A percentile compares a stretch with the other conserved stretches of the same genome.
These are phyloP conservation scores for Boletales sp. DNA, from an alignment of 768 basidiomycete genomes.

Conservation along the genomic window DNA sequence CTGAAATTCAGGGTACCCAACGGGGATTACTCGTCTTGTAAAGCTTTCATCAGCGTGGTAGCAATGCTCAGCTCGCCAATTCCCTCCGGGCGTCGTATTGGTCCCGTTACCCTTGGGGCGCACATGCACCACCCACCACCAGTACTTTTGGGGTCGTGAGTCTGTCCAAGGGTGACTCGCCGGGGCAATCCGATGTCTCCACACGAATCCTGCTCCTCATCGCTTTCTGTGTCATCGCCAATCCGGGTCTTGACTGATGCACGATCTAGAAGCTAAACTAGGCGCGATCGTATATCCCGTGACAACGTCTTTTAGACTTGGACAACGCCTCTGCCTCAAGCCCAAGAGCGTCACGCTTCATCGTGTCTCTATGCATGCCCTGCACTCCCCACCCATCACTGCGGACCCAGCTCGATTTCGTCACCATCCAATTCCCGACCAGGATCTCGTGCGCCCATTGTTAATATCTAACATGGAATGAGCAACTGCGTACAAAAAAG, in stretches of 20 bases:
- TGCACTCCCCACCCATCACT: constrained; percentile 20
- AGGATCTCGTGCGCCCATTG: constrained; percentile 16
- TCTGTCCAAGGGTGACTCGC: background rate
- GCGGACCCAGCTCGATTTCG: constrained; percentile 12
- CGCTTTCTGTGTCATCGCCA: too few relatives aligned
- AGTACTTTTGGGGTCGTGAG: background rate
- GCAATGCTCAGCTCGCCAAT: constrained; percentile 4
- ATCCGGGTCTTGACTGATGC: too few relatives aligned
- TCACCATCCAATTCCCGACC: constrained; percentile 25
- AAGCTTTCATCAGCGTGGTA: constrained; percentile 19
- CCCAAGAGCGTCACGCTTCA: constrained; percentile 8
- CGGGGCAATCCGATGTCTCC: constrained; percentile 1
- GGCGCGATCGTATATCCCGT: constrained; percentile 5
- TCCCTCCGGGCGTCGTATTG: background rate
- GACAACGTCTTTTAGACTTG: constrained; percentile 21
- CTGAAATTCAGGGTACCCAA: constrained; percentile 26
- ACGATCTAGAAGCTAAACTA: constrained; percentile 3
- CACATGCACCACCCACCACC: background rate
- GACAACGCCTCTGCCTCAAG: constrained; percentile 26
- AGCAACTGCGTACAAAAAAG: constrained; percentile 6
- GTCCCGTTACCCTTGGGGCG: background rate
- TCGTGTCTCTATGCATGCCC: constrained; percentile 12
- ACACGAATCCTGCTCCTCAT: too few relatives aligned
- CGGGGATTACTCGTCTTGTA: constrained; percentile 31
- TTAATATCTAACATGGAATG: constrained; percentile 8